Evolutionary conservation across 1,284 basidiomycete genomes (phyloP).

Genomic region (Melampsora americana): DNA sequence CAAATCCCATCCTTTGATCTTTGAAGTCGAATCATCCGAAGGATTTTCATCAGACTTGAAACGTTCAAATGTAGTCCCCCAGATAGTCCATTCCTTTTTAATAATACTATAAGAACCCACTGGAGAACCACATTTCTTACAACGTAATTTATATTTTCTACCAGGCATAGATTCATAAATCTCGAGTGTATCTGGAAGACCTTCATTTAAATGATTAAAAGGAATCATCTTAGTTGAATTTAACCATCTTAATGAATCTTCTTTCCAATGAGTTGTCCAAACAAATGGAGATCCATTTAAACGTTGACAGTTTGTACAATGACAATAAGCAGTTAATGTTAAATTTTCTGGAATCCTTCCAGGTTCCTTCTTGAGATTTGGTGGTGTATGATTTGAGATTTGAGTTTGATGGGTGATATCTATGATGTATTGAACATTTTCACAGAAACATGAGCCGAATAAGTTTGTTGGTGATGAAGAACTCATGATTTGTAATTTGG

Average conservation of each 20-base stretch:
- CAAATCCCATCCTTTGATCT: conserved; percentile 2
- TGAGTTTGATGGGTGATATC: neutral
- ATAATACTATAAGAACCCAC: conserved; percentile 50
- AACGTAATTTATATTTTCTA: conserved; percentile 50
- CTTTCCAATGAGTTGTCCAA: conserved; percentile 50
- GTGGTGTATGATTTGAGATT: neutral
- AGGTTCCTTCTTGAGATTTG: neutral
- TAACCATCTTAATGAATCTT: conserved; percentile 48
- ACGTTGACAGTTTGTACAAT: conserved; percentile 51
- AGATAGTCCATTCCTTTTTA: conserved; percentile 47
- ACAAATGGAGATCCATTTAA: conserved; percentile 51
- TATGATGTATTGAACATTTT: neutral
- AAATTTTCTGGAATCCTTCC: conserved; percentile 44
- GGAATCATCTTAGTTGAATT: neutral
- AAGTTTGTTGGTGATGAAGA: neutral
- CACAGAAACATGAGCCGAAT: conserved; percentile 1
- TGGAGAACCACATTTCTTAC: conserved; percentile 50
- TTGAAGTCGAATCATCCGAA: neutral
- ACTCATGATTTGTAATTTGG: neutral
- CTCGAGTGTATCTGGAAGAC: neutral
- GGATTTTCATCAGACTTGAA: neutral
- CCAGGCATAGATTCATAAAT: conserved; percentile 48
- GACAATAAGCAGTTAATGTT: conserved; percentile 48
- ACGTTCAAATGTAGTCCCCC: conserved; percentile 2
- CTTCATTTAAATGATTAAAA: conserved; percentile 14